Evolutionary conservation across 1,284 basidiomycete species (phyloP).

Genomic region (Naganishia liquefaciens): DNA sequence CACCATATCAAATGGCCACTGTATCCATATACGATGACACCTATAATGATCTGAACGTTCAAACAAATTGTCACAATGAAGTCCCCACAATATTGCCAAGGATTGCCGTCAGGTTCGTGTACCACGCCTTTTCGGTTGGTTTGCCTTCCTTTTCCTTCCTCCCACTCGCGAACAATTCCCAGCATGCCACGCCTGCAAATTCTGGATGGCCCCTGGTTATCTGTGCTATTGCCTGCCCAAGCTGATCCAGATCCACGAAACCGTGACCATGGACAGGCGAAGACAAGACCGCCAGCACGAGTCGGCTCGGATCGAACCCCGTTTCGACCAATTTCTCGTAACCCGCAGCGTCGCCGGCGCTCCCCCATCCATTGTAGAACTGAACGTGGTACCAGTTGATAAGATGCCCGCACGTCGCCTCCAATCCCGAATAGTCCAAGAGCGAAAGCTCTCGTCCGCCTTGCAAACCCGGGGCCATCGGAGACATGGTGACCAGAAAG

Average conservation of each 20-base stretch:
- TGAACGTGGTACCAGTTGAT: conserved; percentile 25
- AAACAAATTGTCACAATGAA: conserved; percentile 3
- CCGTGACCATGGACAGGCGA: conserved; percentile 19
- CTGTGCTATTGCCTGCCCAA: background rate
- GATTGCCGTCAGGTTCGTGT: background rate
- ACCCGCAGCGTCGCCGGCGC: conserved; percentile 12
- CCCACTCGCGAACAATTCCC: conserved; percentile 25
- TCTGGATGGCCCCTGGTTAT: conserved; percentile 7
- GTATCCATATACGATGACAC: conserved; percentile 13
- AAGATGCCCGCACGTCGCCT: conserved; percentile 13
- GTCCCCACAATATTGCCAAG: background rate
- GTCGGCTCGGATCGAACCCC: conserved; percentile 15
- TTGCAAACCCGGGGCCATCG: conserved; percentile 23
- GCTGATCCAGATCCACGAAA: conserved; percentile 2
- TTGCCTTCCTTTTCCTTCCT: conserved; percentile 17
- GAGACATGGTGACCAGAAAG: conserved; percentile 24
- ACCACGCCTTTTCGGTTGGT: conserved; percentile 17
- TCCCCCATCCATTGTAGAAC: conserved; percentile 28
- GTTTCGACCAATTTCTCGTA: conserved; percentile 21
- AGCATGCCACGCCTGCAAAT: conserved; percentile 18
- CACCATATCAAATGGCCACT: background rate
- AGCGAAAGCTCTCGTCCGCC: conserved; percentile 23
- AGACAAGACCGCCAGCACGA: conserved; percentile 18
- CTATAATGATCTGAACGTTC: conserved; percentile 1
- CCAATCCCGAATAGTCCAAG: conserved; percentile 18